Conservation (phyloP, 106 monocot genomes). For the Allium cepa region DNA sequence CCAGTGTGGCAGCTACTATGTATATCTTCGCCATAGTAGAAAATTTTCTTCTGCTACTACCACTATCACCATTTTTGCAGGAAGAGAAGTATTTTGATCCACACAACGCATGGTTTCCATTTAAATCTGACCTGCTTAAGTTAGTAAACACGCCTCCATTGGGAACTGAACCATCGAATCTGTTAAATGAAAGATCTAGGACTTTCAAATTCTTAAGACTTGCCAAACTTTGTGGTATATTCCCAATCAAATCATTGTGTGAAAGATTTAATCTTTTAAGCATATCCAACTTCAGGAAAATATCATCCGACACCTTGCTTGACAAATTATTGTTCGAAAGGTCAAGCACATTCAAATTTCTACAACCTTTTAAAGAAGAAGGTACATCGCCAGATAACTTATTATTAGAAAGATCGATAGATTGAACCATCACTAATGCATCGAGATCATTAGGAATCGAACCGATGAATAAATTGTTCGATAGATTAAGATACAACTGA, state of each 20-base stretch:
- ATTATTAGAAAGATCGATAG: conserved; percentile 80
- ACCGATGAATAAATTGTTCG: conserved; percentile 53
- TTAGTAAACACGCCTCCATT: conserved; percentile 41
- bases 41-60: neutral
- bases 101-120: conserved; percentile 70
- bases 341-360: conserved; percentile 57
- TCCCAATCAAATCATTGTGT: conserved; percentile 46
- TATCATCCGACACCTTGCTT: conserved; percentile 26
- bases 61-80: conserved; percentile 18
- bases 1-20: conserved; percentile 19
- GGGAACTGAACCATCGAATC: conserved; percentile 58
- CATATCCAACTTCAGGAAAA: conserved; percentile 39
- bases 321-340: conserved; percentile 57
- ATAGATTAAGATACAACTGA: conserved; percentile 61
- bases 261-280: conserved; percentile 59
- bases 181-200: conserved; percentile 80
- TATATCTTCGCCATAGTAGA: conserved; percentile 47
- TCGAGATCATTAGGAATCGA: conserved; percentile 56
- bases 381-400: conserved; percentile 61
- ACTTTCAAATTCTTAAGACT: conserved; percentile 40
- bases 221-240: conserved; percentile 37
- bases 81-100: conserved; percentile 46
- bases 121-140: conserved; percentile 30
- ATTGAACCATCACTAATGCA: conserved; percentile 51
- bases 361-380: conserved; percentile 36